A percentile compares a stretch with the other conserved stretches of the same genome.
Conservation (phyloP, 805 yeast genomes). For the Yarrowia sp. region DNA sequence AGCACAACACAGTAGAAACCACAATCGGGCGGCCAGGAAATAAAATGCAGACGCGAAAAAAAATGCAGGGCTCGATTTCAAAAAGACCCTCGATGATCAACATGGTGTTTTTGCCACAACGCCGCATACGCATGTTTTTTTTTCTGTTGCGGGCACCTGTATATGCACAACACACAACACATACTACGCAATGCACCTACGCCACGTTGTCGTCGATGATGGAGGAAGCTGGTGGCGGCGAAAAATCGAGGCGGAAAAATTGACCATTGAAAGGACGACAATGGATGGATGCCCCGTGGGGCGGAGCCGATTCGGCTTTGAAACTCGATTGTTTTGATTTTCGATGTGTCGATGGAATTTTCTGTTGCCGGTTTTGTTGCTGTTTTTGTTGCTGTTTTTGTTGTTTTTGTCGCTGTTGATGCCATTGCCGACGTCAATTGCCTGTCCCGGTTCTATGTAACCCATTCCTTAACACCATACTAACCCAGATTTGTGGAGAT, state of each 20-base stretch:
- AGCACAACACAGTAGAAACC: neutral
- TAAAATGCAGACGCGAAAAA: neutral
- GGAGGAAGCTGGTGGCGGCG: no score
- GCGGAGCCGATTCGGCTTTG: no score
- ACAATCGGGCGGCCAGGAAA: neutral
- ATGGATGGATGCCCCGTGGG: neutral
- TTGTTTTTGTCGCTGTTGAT: no score
- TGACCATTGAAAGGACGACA: neutral
- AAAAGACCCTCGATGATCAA: neutral
- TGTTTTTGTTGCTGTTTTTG: no score
- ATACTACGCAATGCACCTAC: neutral
- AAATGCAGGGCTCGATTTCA: neutral
- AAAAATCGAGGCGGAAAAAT: neutral
- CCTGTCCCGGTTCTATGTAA: no score
- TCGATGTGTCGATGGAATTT: no score
- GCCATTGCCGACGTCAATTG: no score
- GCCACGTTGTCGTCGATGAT: neutral
- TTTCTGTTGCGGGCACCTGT: neutral
- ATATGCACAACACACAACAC: neutral
- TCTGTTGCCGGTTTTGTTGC: no score
- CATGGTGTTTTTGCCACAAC: neutral
- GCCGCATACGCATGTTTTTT: neutral
- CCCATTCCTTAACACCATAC: neutral
- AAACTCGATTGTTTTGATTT: no score
- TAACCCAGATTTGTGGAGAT: slow-evolving; percentile 71